Base-by-base conservation (phyloP, 768 basidiomycete genomes). In the Coprinellus micaceus region DNA sequence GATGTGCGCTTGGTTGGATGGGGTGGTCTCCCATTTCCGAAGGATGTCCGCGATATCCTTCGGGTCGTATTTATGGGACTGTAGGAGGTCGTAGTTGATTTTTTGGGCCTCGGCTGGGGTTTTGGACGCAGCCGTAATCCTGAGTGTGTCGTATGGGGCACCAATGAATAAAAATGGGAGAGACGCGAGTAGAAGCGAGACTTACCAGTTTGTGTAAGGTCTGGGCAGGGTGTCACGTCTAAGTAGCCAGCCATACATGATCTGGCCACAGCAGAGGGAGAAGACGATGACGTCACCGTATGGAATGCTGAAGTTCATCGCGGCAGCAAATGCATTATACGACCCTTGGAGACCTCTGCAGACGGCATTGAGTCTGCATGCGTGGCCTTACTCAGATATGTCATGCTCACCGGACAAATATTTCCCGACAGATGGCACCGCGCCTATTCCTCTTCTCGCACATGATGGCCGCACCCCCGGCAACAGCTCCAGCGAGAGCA, bases 381-480 rank as follows among this genome's bases (percentile, higher is more conserved):
- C n/a, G n/a, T n/a, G n/a, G n/a, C n/a, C n/a, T n/a, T n/a, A n/a
- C n/a, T n/a, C n/a, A n/a, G n/a, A n/a, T n/a, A n/a, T n/a, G n/a
- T n/a, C n/a, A n/a, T n/a, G n/a, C 84, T 49, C 56, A 85, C 91
- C 93, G 83, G 51, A 96, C 93, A 71, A 96, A 91, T 62, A 94
- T 66, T n/a, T n/a, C n/a, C n/a, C n/a, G n/a, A n/a, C n/a, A n/a
- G n/a, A n/a, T n/a, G n/a, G n/a, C n/a, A n/a, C n/a, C n/a, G n/a
- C n/a, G n/a, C n/a, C n/a, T n/a, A 2, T 78, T 78, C 58, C 73
- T 76, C 66, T 83, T 91, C 74, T 94, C 93, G 67, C 87, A 91
- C 66, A 87, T 75, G 41, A 96, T 83, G 1, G 86, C 85, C 2
- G 88, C 57, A 1, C 82, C 84, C 13, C 91, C 91, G 0, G 89